A percentile compares a stretch with the other conserved stretches of the same genome.
phyloP scores from a whole-genome alignment of 2,329 filamentous ascomycete species.

The Cladosporium sp. region DNA sequence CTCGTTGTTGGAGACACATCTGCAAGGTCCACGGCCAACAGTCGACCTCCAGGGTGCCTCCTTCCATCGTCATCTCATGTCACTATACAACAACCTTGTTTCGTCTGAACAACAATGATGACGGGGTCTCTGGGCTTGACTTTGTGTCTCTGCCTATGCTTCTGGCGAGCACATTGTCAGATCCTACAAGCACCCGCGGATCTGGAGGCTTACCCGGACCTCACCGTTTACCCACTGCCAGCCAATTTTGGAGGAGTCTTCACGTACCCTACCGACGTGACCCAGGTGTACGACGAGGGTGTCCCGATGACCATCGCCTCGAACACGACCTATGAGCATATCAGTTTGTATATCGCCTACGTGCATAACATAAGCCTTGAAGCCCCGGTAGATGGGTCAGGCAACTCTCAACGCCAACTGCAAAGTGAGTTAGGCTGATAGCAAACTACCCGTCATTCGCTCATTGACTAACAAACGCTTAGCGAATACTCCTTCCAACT shows the following conservation, averaged over 20 bases:
- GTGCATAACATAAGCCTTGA: neutral
- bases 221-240: neutral
- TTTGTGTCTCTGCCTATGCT: too few relatives aligned
- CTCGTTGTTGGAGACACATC: neutral
- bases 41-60: too few relatives aligned
- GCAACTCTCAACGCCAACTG: neutral
- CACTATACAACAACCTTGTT: neutral
- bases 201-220: neutral
- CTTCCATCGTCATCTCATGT: too few relatives aligned
- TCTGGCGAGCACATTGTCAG: too few relatives aligned
- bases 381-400: neutral
- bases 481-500: neutral
- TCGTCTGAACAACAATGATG: neutral
- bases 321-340: neutral
- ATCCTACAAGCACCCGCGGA: too few relatives aligned
- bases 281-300: neutral
- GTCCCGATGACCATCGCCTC: neutral
- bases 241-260: neutral
- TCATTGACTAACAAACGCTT: neutral
- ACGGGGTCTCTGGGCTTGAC: neutral
- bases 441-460: neutral
- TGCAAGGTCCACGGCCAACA: too few relatives aligned
- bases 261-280: neutral
- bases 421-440: neutral
- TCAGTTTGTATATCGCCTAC: neutral